phyloP scores from a whole-genome alignment of 139 green algal species.

The Tetradesmus lagerheimii region DNA sequence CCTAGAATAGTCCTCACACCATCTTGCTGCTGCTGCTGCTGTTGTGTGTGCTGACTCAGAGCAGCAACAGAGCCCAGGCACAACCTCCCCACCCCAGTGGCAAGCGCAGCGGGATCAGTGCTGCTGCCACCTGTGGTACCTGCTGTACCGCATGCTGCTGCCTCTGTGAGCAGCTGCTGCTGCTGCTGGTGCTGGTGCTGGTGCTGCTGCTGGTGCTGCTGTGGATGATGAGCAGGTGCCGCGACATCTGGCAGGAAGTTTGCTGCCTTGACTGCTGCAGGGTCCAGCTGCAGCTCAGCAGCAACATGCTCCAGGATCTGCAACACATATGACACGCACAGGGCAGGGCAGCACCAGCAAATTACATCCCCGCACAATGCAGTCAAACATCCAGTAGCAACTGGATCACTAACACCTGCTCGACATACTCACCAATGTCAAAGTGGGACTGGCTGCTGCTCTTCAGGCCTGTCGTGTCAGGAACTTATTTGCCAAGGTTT shows the following conservation, averaged over 20 bases:
- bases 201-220: neutral
- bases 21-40: slow-evolving; percentile 11
- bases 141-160: neutral
- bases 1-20: slow-evolving; percentile 19
- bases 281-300: slow-evolving; percentile 42
- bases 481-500: no score
- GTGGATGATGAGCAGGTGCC: neutral
- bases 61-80: neutral
- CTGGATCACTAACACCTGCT: neutral
- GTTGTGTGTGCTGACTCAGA: neutral
- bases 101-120: neutral
- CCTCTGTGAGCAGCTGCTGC: no score
- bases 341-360: neutral
- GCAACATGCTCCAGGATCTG: slow-evolving; percentile 61
- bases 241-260: slow-evolving; percentile 53
- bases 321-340: neutral
- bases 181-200: slow-evolving; percentile 7
- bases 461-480: no score
- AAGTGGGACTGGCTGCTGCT: no score
- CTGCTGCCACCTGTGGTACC: neutral
- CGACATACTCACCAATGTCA: no score
- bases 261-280: slow-evolving; percentile 44
- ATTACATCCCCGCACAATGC: neutral
- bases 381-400: neutral
- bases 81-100: neutral